Percentiles rank a stretch among this genome's conserved stretches.
Evolutionary conservation across 164 flowering plant species (phyloP).

Genomic region (Magnolia sinica): DNA sequence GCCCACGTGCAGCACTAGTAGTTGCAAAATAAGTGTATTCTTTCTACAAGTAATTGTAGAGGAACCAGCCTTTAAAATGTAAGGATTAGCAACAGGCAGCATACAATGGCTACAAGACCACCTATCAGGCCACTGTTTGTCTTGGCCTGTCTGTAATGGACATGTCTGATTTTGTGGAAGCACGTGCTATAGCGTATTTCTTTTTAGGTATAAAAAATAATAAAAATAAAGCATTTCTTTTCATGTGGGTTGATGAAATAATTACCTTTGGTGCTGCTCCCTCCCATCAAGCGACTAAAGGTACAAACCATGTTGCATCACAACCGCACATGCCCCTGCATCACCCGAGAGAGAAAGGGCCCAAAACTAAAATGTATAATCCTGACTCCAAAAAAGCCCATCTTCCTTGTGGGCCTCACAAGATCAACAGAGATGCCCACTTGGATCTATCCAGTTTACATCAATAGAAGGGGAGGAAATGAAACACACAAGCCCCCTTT

Average conservation of each 20-base stretch:
- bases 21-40: too few species aligned
- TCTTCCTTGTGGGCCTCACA: neutral
- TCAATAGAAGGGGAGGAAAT: neutral
- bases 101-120: too few species aligned
- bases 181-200: too few species aligned
- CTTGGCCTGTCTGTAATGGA: too few species aligned
- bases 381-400: neutral
- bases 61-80: too few species aligned
- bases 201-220: too few species aligned
- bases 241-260: neutral
- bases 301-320: neutral
- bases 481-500: neutral
- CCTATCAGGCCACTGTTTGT: too few species aligned
- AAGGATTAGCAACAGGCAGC: too few species aligned
- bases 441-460: neutral
- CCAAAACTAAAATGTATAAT: neutral
- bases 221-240: too few species aligned
- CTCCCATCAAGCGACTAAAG: neutral
- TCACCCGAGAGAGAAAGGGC: neutral
- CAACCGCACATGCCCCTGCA: neutral
- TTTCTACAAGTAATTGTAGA: too few species aligned
- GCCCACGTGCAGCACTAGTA: too few species aligned
- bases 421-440: neutral
- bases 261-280: neutral
- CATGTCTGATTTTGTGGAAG: too few species aligned